Evolutionary conservation across 306 rosid genomes (phyloP).

Genomic region (Corylus heterophylla): DNA sequence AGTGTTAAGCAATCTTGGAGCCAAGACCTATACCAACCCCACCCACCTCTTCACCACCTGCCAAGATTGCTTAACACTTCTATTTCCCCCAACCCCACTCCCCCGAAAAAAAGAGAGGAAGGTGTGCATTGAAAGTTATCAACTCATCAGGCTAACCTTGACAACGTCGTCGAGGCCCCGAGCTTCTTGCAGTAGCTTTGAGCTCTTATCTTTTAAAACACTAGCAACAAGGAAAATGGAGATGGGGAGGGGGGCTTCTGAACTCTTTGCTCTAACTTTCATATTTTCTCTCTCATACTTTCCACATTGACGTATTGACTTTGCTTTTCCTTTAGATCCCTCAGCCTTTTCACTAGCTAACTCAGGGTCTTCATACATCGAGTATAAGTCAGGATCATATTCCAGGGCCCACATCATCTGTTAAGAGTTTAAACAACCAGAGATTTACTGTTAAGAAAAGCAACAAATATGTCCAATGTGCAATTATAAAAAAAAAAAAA

Average conservation of each 20-base stretch:
- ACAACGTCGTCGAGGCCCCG: slow-evolving; percentile 95
- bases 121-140: slow-evolving; percentile 9
- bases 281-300: slow-evolving; percentile 79
- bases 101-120: background rate
- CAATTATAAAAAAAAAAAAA: background rate
- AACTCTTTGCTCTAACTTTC: slow-evolving; percentile 61
- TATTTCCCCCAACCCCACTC: background rate
- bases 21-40: background rate
- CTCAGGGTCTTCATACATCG: slow-evolving; percentile 66
- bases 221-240: slow-evolving; percentile 95
- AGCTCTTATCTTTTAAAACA: slow-evolving; percentile 88
- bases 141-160: slow-evolving; percentile 61
- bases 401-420: slow-evolving; percentile 99
- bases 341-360: slow-evolving; percentile 39
- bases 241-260: slow-evolving; percentile 85
- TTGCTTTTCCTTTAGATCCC: slow-evolving; percentile 65
- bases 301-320: slow-evolving; percentile 82
- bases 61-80: background rate
- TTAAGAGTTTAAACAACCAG: slow-evolving; percentile 28
- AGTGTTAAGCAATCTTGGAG: background rate
- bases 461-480: background rate
- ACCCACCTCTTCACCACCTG: background rate
- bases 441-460: background rate
- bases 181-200: slow-evolving; percentile 80
- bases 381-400: slow-evolving; percentile 76